Base-by-base conservation (phyloP, 2,329 filamentous ascomycete genomes). In the Xylaria sp. region DNA sequence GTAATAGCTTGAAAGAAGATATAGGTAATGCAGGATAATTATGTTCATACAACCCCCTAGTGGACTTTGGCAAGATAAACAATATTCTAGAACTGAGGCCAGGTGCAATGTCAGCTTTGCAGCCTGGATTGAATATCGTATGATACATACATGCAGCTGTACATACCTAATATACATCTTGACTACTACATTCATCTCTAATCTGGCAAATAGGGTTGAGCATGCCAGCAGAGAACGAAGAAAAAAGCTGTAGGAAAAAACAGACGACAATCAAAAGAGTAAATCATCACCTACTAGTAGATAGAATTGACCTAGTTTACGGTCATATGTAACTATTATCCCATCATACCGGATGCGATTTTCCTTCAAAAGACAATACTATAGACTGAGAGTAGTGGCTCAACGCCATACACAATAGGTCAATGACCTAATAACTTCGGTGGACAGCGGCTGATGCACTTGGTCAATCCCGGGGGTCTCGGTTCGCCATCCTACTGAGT, bases 1-100 rank as follows among this genome's bases (percentile, higher is more conserved):
- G n/a, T 5, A 12, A 32, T 32, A 5, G 18, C 28, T 54, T 2
- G 34, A n/a, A 54, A 15, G 13, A 15, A 25, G 34, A 39, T 39
- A 44, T n/a, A 18, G 20, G 44, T 56, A 12, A 44, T 34, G 4
- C 50, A 46, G 52, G 46, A 15, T 57, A 51, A 25, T 37, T 37
- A 10, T 57, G 52, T 52, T 46, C 61, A 68, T 56, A 56, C n/a
- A n/a, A n/a, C 54, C 46, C n/a, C 54, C 61, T 32, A n/a, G 61
- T 23, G 28, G 4, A 41, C 41, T 23, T 37, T 25, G 12, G 28
- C 34, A 60, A 32, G 56, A 50, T 48, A 56, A 58, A 25, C 55
- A 28, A 32, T 20, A 41, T 37, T 52, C 37, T 13, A 39, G 15
- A 25, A 41, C 18, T 13, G 37, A 51, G 25, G 34, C 59, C 59